Evolutionary conservation across 768 basidiomycete genomes (phyloP), one percentile per base, ranked within the genome.

Genomic region (Tylopilus plumbeoviolaceoides): DNA sequence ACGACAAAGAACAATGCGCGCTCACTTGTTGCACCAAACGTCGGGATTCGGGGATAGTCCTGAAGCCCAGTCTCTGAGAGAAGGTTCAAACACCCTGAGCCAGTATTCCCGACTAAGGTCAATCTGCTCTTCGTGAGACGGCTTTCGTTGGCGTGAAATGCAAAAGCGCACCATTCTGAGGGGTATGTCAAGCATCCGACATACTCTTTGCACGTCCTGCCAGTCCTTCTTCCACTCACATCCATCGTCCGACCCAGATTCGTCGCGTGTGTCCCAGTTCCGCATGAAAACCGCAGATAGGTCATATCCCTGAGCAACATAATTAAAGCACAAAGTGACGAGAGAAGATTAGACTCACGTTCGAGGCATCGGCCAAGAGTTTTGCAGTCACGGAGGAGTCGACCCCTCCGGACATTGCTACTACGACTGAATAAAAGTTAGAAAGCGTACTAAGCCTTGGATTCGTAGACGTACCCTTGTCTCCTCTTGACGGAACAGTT

Each of bases 181-280:
- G n/a, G 89, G 84, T 35, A 93, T 79, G 51, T 80, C 89, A 21
- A 87, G 77, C 59, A 79, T 73, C 47, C 72, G 78, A 64, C 92
- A 93, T 12, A 97, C 89, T 17, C 75, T 72, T 61, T 85, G 85
- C 1, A 97, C 95, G 66, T 95, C 92, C 55, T 87, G 82, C 89
- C 89, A 97, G 62, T 98, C 95, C 54, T 84, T 87, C 70, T 98
- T 87, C 95, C 95, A 98, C 67, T 94, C 91, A 60, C 95, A 98
- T 4, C 89, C 88, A n/a, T 74, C 76, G 63, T 89, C 89, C 0
- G 83, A 79, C 17, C 81, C 86, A 23, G 77, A 82, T 70, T 94
- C 91, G 62, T 93, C 89, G 38, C 85, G 77, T 3, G 86, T 87
- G 60, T 92, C 89, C 95, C 95, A 98, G 54, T 98, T 98, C 20